Evolutionary conservation across 2,329 filamentous ascomycete genomes (phyloP).

Genomic region (Arthroderma sp.): DNA sequence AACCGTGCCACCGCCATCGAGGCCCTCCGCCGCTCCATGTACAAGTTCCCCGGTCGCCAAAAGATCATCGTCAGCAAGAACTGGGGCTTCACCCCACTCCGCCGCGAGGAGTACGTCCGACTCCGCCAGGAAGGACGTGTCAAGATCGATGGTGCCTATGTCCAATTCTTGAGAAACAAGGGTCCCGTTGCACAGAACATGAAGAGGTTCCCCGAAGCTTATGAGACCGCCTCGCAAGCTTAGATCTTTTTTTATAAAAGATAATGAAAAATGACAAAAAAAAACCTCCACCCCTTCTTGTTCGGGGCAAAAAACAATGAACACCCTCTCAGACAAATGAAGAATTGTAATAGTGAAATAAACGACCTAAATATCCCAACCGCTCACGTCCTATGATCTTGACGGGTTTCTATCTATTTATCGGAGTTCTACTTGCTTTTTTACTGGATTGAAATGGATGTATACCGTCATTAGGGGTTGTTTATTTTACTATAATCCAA

Average conservation of each 20-base stretch:
- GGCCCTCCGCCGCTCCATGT: conserved; percentile 97
- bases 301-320: conserved; percentile 1
- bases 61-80: conserved; percentile 99
- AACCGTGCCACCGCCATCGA: conserved; percentile 89
- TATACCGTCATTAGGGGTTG: no score
- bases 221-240: conserved; percentile 33
- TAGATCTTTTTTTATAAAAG: conserved; percentile 17
- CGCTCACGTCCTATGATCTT: no score
- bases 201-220: conserved; percentile 87
- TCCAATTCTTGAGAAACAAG: conserved; percentile 96
- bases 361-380: no score
- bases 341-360: conserved; percentile 1
- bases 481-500: no score
- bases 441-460: no score
- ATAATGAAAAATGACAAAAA: not conserved
- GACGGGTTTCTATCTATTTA: no score
- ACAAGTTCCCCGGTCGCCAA: conserved; percentile 99
- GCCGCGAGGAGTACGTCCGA: conserved; percentile 92
- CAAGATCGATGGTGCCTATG: conserved; percentile 97
- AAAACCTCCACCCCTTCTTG: not conserved
- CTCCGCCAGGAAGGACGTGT: conserved; percentile 88
- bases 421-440: no score
- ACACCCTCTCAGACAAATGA: conserved; percentile 2
- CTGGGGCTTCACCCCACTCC: conserved; percentile 99
- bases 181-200: conserved; percentile 78